phyloP scores from a whole-genome alignment of 768 basidiomycete species.

The Amanita molliuscula region DNA sequence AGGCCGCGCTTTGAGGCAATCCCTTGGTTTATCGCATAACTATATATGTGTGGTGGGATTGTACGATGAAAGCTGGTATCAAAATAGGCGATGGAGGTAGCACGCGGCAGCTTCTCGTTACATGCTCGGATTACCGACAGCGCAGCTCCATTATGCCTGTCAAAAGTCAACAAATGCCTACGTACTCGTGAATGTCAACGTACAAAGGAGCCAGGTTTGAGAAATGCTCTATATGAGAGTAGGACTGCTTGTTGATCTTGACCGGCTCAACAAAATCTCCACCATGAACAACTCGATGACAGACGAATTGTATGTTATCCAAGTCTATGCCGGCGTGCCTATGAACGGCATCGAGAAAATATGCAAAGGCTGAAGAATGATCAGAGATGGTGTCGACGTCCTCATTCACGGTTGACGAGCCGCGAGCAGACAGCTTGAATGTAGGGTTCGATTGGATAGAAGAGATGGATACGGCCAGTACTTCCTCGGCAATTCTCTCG shows the following conservation, averaged over 20 bases:
- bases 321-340: slow-evolving; percentile 30
- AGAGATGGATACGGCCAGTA: slow-evolving; percentile 43
- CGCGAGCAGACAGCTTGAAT: slow-evolving; percentile 38
- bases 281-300: slow-evolving; percentile 82
- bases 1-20: slow-evolving; percentile 57
- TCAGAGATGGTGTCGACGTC: slow-evolving; percentile 30
- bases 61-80: slow-evolving; percentile 81
- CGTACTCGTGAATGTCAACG: slow-evolving; percentile 16
- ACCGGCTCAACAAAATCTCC: slow-evolving; percentile 70
- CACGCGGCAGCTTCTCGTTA: slow-evolving; percentile 48
- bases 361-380: slow-evolving; percentile 52
- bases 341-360: slow-evolving; percentile 43
- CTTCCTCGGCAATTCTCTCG: slow-evolving; percentile 25
- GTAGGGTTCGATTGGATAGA: slow-evolving; percentile 47
- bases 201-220: slow-evolving; percentile 77
- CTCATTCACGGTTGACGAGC: slow-evolving; percentile 11
- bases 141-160: slow-evolving; percentile 53
- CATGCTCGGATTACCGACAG: slow-evolving; percentile 53
- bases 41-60: slow-evolving; percentile 66
- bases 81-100: slow-evolving; percentile 76
- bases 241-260: slow-evolving; percentile 54
- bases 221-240: slow-evolving; percentile 62
- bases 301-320: slow-evolving; percentile 40
- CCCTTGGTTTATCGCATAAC: slow-evolving; percentile 64
- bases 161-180: neutral